Conservation (phyloP, 1,139 yeast genomes). For the Taiozyma sp. region DNA sequence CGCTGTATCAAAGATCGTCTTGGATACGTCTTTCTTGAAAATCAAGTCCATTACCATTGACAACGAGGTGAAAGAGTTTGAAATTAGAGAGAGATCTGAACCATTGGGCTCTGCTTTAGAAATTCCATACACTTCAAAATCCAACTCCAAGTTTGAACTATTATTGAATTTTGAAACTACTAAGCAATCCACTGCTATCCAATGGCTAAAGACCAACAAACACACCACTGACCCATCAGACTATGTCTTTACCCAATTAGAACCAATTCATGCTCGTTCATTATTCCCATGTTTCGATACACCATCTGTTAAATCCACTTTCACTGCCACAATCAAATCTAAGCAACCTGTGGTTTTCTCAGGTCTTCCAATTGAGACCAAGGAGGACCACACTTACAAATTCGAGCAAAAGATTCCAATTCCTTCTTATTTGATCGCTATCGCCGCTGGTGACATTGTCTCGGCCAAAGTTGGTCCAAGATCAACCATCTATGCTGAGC, state of each 20-base stretch:
- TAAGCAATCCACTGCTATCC: slow-evolving; percentile 72
- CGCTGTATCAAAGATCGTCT: slow-evolving; percentile 33
- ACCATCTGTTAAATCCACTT: slow-evolving; percentile 73
- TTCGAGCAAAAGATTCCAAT: slow-evolving; percentile 79
- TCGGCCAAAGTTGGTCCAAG: slow-evolving; percentile 79
- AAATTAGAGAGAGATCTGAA: slow-evolving; percentile 44
- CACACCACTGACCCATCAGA: slow-evolving; percentile 51
- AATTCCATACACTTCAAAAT: slow-evolving; percentile 25
- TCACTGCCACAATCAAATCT: slow-evolving; percentile 54
- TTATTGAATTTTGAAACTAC: slow-evolving; percentile 61
- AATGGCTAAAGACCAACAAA: slow-evolving; percentile 63
- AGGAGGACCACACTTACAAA: slow-evolving; percentile 28
- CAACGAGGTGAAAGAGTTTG: slow-evolving; percentile 30
- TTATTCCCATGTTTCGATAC: slow-evolving; percentile 90
- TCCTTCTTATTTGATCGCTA: slow-evolving; percentile 77
- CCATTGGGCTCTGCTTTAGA: slow-evolving; percentile 64
- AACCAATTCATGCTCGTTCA: slow-evolving; percentile 87
- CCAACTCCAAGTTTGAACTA: slow-evolving; percentile 29
- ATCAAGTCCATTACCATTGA: slow-evolving; percentile 45
- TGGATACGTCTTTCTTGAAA: slow-evolving; percentile 66
- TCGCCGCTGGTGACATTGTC: slow-evolving; percentile 78
- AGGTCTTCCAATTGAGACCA: slow-evolving; percentile 35
- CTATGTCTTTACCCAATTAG: slow-evolving; percentile 84
- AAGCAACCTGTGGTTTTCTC: slow-evolving; percentile 66
- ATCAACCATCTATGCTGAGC: slow-evolving; percentile 78